Percentiles rank a stretch among this genome's conserved stretches.
Evolutionary conservation across 371 early-diverging fungal species (phyloP).

Genomic region (Funneliformis caledonium): DNA sequence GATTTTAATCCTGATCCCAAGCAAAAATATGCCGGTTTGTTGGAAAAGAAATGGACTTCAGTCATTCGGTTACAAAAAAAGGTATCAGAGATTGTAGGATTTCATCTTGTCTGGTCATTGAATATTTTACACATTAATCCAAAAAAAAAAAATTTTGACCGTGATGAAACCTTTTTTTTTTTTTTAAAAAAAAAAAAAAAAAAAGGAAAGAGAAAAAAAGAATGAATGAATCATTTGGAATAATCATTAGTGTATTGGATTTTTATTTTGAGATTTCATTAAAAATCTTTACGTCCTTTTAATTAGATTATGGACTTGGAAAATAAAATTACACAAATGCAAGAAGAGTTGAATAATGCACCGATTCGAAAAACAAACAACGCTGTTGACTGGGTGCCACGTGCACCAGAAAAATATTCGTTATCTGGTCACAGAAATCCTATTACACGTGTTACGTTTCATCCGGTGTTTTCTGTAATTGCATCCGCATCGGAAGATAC

Average conservation of each 20-base stretch:
- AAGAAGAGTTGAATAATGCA: constrained; percentile 74
- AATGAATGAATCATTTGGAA: background rate
- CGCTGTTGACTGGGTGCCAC: constrained; percentile 80
- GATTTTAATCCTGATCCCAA: constrained; percentile 77
- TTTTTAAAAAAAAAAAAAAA: background rate
- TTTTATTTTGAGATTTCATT: background rate
- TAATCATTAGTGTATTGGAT: background rate
- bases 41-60: constrained; percentile 96
- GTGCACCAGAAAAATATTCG: constrained; percentile 74
- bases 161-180: background rate
- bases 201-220: background rate
- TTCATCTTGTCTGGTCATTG: background rate
- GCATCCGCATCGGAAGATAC: constrained; percentile 92
- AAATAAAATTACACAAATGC: constrained; percentile 71
- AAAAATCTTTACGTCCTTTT: background rate
- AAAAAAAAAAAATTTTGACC: background rate
- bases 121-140: background rate
- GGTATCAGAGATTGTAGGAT: constrained; percentile 50
- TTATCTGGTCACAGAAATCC: constrained; percentile 83
- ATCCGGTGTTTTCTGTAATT: constrained; percentile 82
- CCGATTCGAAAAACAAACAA: constrained; percentile 66
- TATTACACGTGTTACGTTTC: constrained; percentile 84
- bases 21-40: constrained; percentile 79
- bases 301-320: constrained; percentile 89
- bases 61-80: constrained; percentile 91